Conservation (phyloP, 1,284 basidiomycete species). For the Fistulinella cinereoalba region DNA sequence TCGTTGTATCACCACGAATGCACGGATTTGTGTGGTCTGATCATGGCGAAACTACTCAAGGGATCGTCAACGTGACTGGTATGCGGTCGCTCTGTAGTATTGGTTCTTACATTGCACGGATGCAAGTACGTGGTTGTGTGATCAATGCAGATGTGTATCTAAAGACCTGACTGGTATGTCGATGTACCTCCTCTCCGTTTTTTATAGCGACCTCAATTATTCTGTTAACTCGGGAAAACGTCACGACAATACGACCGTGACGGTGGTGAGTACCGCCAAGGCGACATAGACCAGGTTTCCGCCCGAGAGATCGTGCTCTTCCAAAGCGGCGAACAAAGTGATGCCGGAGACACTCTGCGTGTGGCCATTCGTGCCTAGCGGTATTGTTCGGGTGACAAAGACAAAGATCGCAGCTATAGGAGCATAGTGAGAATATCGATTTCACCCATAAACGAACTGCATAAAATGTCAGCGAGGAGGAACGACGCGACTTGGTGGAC, state of each 20-base stretch:
- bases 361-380: slow-evolving; percentile 50
- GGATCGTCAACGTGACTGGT: too few relatives aligned
- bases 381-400: slow-evolving; percentile 31
- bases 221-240: slow-evolving; percentile 18
- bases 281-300: slow-evolving; percentile 38
- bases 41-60: background rate
- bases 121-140: too few relatives aligned
- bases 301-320: slow-evolving; percentile 31
- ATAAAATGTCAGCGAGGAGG: slow-evolving; percentile 26
- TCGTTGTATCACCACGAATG: slow-evolving; percentile 13
- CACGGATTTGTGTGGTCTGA: background rate
- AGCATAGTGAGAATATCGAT: background rate
- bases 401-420: slow-evolving; percentile 33
- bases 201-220: background rate
- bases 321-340: slow-evolving; percentile 39
- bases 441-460: slow-evolving; percentile 19
- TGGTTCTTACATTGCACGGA: too few relatives aligned
- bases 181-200: background rate
- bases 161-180: background rate
- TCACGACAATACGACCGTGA: slow-evolving; percentile 20
- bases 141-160: too few relatives aligned
- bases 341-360: slow-evolving; percentile 42
- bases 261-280: slow-evolving; percentile 20
- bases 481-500: slow-evolving; percentile 26
- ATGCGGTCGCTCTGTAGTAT: too few relatives aligned